These are phyloP conservation scores for Nymphaea colorata DNA, from an alignment of 164 flowering plant species.

Conservation along the genomic window DNA sequence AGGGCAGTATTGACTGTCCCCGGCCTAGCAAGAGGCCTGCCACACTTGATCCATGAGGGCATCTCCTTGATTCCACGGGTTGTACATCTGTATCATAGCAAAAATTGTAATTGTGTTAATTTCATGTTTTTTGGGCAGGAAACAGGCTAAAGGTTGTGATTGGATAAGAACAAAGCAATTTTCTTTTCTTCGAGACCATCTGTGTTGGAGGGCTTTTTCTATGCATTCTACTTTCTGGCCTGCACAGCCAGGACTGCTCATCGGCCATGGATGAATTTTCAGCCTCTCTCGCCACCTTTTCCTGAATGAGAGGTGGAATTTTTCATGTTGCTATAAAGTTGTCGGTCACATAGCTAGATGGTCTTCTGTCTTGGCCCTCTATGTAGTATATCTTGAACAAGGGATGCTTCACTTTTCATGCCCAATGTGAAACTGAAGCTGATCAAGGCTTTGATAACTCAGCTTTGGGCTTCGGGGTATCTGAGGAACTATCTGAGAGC, in stretches of 20 bases:
- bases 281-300: neutral
- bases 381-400: neutral
- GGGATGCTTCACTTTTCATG: neutral
- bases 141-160: neutral
- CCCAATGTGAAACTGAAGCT: neutral
- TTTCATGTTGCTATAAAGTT: neutral
- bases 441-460: neutral
- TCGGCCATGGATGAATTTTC: neutral
- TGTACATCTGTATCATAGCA: neutral
- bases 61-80: neutral
- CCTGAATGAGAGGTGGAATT: neutral
- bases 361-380: neutral
- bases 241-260: neutral
- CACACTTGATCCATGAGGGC: neutral
- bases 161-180: neutral
- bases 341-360: neutral
- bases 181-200: neutral
- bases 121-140: neutral
- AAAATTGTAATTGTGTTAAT: neutral
- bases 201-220: too few relatives aligned
- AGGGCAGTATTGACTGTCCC: neutral
- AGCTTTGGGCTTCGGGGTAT: neutral
- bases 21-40: neutral
- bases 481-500: too few relatives aligned
- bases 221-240: too few relatives aligned